Evolutionary conservation across 176 grass and related monocot genomes (phyloP).

Genomic region (Oryza longistaminata): DNA sequence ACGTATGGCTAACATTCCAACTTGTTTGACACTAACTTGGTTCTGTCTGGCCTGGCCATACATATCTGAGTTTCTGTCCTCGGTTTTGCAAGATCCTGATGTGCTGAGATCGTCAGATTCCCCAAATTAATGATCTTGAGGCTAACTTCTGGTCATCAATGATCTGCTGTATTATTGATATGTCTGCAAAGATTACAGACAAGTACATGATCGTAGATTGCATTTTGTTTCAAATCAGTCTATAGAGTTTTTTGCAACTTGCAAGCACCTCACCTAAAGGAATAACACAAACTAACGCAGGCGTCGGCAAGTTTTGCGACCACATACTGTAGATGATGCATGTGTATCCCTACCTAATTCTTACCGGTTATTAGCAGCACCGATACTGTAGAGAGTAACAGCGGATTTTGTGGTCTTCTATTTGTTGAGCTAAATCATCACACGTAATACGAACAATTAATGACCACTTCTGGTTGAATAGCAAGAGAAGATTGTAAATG

Average conservation of each 20-base stretch:
- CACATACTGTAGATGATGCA: neutral
- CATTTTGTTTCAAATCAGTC: neutral
- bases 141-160: neutral
- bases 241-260: neutral
- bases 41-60: slow-evolving; percentile 33
- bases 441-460: too few species aligned
- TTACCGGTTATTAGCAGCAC: too few species aligned
- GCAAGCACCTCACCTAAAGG: neutral
- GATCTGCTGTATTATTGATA: neutral
- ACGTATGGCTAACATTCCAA: slow-evolving; percentile 9
- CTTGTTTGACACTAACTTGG: slow-evolving; percentile 2
- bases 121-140: neutral
- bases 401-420: too few species aligned
- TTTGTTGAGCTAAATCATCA: too few species aligned
- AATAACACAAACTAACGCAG: neutral
- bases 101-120: neutral
- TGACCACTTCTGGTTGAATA: too few species aligned
- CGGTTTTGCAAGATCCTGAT: neutral
- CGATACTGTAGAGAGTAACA: too few species aligned
- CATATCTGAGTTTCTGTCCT: slow-evolving; percentile 36
- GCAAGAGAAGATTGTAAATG: too few species aligned
- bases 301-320: neutral
- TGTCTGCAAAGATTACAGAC: slow-evolving; percentile 14
- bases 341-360: too few species aligned
- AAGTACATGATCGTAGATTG: slow-evolving; percentile 9